phyloP scores from a whole-genome alignment of 306 rosid species.

The Mucuna pruriens region DNA sequence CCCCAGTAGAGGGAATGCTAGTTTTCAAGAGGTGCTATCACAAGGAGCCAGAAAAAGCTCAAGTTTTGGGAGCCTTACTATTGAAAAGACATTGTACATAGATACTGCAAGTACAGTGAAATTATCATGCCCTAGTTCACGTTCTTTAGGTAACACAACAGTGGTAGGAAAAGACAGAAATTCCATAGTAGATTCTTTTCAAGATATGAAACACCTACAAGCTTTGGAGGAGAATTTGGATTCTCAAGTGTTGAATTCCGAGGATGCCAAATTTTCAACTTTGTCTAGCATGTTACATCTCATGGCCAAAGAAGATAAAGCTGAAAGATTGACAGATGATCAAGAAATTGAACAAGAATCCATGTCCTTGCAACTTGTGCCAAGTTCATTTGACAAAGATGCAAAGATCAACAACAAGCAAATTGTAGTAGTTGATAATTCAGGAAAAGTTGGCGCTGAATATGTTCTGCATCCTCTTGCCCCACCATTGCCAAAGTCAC shows the following conservation, averaged over 20 bases:
- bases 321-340: conserved; percentile 32
- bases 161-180: conserved; percentile 33
- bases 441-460: conserved; percentile 36
- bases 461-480: conserved; percentile 48
- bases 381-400: conserved; percentile 40
- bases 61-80: conserved; percentile 40
- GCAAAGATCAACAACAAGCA: conserved; percentile 38
- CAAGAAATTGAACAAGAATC: conserved; percentile 37
- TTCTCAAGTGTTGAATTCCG: conserved; percentile 32
- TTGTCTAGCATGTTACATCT: conserved; percentile 34
- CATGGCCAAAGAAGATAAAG: conserved; percentile 42
- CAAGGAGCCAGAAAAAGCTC: conserved; percentile 48
- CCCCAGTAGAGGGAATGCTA: conserved; percentile 34
- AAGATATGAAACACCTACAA: conserved; percentile 48
- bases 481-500: conserved; percentile 90
- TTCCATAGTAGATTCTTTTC: conserved; percentile 47
- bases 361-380: conserved; percentile 43
- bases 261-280: conserved; percentile 34
- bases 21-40: conserved; percentile 44
- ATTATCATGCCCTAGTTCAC: conserved; percentile 44
- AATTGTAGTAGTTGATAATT: conserved; percentile 48
- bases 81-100: conserved; percentile 72
- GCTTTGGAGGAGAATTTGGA: conserved; percentile 43
- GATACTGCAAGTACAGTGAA: conserved; percentile 61
- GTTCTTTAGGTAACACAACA: conserved; percentile 40